These are phyloP conservation scores for Pseudogymnoascus sp. DNA, from an alignment of 2,329 filamentous ascomycete species.

Conservation along the genomic window DNA sequence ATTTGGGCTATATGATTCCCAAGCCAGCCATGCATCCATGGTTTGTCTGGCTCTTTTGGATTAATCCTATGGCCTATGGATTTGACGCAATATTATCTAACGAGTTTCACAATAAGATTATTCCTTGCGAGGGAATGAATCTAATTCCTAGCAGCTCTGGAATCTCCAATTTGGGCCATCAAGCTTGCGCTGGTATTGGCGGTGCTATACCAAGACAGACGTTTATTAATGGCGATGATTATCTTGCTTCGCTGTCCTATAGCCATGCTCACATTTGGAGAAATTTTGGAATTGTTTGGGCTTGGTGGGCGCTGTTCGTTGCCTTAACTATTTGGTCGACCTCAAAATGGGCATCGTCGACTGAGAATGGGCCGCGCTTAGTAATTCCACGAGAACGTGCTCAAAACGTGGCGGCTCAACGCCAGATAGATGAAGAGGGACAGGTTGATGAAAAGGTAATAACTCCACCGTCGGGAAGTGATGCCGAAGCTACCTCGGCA, in stretches of 20 bases:
- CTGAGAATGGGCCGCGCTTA: background rate
- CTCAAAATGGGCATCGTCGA: slow-evolving; percentile 38
- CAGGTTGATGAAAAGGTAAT: slow-evolving; percentile 17
- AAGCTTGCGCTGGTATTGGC: slow-evolving; percentile 49
- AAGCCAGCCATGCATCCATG: slow-evolving; percentile 54
- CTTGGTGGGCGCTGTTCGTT: slow-evolving; percentile 53
- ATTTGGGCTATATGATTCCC: slow-evolving; percentile 55
- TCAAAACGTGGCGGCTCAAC: background rate
- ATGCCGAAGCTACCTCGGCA: slow-evolving; percentile 15
- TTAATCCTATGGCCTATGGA: slow-evolving; percentile 59
- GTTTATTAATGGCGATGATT: slow-evolving; percentile 47
- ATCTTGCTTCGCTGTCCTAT: slow-evolving; percentile 47
- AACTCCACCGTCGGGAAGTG: slow-evolving; percentile 16
- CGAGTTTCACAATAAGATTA: slow-evolving; percentile 53
- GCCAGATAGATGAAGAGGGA: slow-evolving; percentile 11
- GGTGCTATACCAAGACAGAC: slow-evolving; percentile 42
- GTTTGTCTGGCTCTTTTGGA: slow-evolving; percentile 56
- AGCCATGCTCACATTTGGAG: slow-evolving; percentile 45
- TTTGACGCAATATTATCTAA: slow-evolving; percentile 63
- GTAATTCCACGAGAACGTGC: background rate
- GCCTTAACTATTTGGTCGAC: slow-evolving; percentile 50
- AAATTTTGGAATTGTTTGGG: slow-evolving; percentile 54
- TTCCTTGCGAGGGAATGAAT: slow-evolving; percentile 42
- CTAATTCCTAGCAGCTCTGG: slow-evolving; percentile 35
- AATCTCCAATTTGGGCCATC: slow-evolving; percentile 32